Conservation (phyloP, 768 basidiomycete genomes). For the Rhizopogon sp. region DNA sequence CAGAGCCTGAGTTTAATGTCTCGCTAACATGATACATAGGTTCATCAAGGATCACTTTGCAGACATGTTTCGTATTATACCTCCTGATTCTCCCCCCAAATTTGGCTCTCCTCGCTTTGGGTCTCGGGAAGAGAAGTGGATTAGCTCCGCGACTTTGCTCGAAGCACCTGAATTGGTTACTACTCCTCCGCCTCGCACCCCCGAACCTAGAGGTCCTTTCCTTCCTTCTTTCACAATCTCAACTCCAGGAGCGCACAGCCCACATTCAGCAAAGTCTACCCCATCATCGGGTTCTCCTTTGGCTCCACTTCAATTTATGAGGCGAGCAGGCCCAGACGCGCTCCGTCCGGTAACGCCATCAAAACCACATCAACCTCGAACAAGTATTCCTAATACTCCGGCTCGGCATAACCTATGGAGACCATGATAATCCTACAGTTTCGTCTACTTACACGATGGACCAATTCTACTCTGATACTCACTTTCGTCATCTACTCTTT, state of each 20-base stretch:
- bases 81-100: constrained; percentile 54
- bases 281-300: constrained; percentile 68
- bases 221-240: constrained; percentile 66
- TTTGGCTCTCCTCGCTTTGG: constrained; percentile 34
- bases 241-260: constrained; percentile 41
- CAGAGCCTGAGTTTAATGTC: neutral
- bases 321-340: constrained; percentile 65
- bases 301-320: constrained; percentile 79
- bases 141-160: constrained; percentile 68
- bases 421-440: constrained; percentile 38
- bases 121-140: constrained; percentile 72
- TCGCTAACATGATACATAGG: constrained; percentile 33
- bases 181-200: constrained; percentile 49
- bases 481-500: constrained; percentile 14
- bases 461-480: constrained; percentile 4
- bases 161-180: constrained; percentile 43
- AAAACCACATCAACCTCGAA: constrained; percentile 45
- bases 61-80: constrained; percentile 70
- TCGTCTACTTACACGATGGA: constrained; percentile 10
- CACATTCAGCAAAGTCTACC: constrained; percentile 44
- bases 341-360: constrained; percentile 64
- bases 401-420: constrained; percentile 59
- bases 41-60: constrained; percentile 87
- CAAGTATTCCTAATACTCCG: constrained; percentile 39
- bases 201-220: constrained; percentile 53